A percentile compares a stretch with the other conserved stretches of the same genome.
Evolutionary conservation across 306 rosid species (phyloP).

Genomic region (Vigna mungo): DNA sequence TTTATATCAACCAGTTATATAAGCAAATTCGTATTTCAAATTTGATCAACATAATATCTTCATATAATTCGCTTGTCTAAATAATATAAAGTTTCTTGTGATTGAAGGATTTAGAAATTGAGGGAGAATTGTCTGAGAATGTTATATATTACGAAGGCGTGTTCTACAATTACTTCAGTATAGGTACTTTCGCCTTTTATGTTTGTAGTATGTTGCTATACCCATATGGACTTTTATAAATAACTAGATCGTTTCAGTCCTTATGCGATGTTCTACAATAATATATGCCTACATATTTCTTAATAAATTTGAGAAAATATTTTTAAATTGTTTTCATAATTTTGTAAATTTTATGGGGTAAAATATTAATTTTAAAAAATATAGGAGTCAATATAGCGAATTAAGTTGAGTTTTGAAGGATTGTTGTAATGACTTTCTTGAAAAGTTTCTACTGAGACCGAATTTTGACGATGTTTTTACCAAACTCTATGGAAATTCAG

Average conservation of each 20-base stretch:
- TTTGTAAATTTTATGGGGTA: too few species aligned
- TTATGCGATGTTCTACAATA: background rate
- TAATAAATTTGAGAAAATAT: too few species aligned
- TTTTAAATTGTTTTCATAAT: too few species aligned
- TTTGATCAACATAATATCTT: constrained; percentile 11
- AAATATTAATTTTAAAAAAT: too few species aligned
- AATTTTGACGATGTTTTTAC: too few species aligned
- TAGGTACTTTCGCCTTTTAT: constrained; percentile 62
- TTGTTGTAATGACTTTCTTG: too few species aligned
- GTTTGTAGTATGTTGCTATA: background rate
- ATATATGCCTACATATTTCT: background rate
- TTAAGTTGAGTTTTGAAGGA: too few species aligned
- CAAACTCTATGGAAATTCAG: too few species aligned
- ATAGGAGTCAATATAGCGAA: too few species aligned
- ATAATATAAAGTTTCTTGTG: constrained; percentile 38
- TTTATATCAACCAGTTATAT: background rate
- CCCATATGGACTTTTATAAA: background rate
- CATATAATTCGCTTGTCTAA: constrained; percentile 1
- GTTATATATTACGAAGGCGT: constrained; percentile 78
- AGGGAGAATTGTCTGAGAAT: constrained; percentile 72
- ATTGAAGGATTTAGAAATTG: constrained; percentile 70
- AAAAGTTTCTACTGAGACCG: too few species aligned
- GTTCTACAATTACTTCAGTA: constrained; percentile 93
- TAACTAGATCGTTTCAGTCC: background rate
- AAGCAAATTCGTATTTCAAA: background rate